Evolutionary conservation across 179 eudicot genomes (phyloP).

Genomic region (Gypsophila paniculata): DNA sequence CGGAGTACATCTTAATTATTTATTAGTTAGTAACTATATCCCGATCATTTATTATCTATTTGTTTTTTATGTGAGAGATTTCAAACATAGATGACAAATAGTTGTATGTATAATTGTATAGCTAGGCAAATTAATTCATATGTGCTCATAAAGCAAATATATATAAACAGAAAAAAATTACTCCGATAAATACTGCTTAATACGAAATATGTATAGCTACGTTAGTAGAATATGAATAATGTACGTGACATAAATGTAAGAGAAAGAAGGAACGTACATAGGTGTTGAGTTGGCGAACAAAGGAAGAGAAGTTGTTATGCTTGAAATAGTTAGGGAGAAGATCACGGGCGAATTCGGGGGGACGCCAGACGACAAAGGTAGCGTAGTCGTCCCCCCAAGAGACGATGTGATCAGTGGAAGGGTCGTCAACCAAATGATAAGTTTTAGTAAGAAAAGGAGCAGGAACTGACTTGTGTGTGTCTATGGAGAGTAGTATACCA

Average conservation of each 20-base stretch:
- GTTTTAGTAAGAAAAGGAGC: constrained; percentile 46
- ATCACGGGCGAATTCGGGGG: constrained; percentile 49
- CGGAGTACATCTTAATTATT: too few species aligned
- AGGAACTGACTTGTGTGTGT: constrained; percentile 35
- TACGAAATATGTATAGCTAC: too few species aligned
- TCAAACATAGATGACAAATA: too few species aligned
- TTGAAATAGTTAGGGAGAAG: constrained; percentile 49
- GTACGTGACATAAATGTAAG: neutral
- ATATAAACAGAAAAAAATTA: too few species aligned
- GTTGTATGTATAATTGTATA: too few species aligned
- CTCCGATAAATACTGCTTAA: too few species aligned
- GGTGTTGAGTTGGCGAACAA: constrained; percentile 44
- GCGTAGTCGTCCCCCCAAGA: constrained; percentile 47
- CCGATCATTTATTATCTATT: too few species aligned
- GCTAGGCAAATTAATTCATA: too few species aligned
- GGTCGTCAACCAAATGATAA: constrained; percentile 41
- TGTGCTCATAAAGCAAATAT: too few species aligned
- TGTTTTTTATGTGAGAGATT: too few species aligned
- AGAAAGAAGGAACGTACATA: constrained; percentile 27
- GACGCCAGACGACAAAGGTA: constrained; percentile 43
- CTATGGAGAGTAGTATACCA: constrained; percentile 5
- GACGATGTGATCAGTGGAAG: constrained; percentile 40
- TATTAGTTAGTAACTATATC: too few species aligned
- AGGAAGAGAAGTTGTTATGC: constrained; percentile 50
- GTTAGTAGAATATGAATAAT: too few species aligned